These are phyloP conservation scores for Magnolia changhungtana DNA, from an alignment of 164 flowering plant species.

Conservation along the genomic window DNA sequence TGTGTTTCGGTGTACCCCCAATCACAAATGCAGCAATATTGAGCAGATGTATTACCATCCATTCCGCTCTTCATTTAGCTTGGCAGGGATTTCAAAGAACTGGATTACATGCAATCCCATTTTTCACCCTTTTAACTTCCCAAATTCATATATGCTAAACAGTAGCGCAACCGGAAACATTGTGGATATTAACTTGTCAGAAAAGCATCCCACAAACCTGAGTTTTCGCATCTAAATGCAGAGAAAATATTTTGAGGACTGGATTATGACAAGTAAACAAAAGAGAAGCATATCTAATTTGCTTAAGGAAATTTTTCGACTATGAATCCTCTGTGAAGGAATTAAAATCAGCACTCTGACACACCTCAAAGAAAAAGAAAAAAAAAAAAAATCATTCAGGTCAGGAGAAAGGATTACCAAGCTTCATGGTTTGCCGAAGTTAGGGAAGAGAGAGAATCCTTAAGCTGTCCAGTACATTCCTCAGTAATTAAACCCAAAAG, in stretches of 20 bases:
- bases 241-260: background rate
- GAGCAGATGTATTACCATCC: background rate
- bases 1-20: background rate
- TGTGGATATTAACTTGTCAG: background rate
- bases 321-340: background rate
- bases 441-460: background rate
- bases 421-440: background rate
- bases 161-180: too few relatives aligned
- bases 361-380: background rate
- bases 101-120: too few relatives aligned
- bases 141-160: too few relatives aligned
- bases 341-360: background rate
- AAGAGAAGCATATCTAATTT: background rate
- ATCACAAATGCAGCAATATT: background rate
- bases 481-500: background rate
- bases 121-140: too few relatives aligned
- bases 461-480: background rate
- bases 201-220: background rate
- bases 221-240: background rate
- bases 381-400: background rate
- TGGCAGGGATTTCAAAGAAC: too few relatives aligned
- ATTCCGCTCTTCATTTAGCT: background rate
- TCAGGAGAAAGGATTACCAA: conserved; percentile 3
- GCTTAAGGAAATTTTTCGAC: background rate
- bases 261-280: background rate